Evolutionary conservation across 1,284 basidiomycete genomes (phyloP), one percentile per base, ranked within the genome.

Genomic region (Apiotrichum porosum): DNA sequence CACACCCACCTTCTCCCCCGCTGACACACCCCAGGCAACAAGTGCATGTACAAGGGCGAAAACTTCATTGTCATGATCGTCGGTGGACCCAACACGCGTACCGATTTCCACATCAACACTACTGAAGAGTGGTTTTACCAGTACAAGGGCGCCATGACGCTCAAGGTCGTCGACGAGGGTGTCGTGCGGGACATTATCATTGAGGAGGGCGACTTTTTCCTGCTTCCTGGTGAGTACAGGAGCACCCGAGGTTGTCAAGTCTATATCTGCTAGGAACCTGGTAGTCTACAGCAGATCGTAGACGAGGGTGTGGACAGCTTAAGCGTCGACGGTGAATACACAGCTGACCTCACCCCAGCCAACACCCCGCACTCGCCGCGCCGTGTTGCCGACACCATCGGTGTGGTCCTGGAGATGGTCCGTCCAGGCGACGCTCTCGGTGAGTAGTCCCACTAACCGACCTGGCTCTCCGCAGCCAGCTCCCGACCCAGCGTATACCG

Each of bases 71-170:
- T 91, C 34, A 95, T 95, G 92, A 86, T 81, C 12, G 83, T 95
- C 19, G 92, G 92, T 14, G 92, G 91, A 0, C 92, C 91, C 0
- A 97, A 97, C 68, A 83, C 88, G 66, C 78, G 91, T 39, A 86
- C 86, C 50, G 91, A 97, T 69, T 95, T 89, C 65, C 91, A 95
- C 71, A 76, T 94, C 41, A 95, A 95, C 69, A 83, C 92, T 72
- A 94, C 91, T 3, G 90, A 95, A 78, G 92, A 95, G 75, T 95
- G 90, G 90, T 95, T 95, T 70, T 94, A 91, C 72, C 92, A 97
- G 69, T 80, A 92, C 76, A 88, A 91, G 69, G 90, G 90, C 2
- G 82, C 80, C 2, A 95, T 97, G 88, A 75, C 89, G 12, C 77
- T 97, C 33, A 83, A 88, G 56, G 83, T 89, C 5, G 85, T 97